These are phyloP conservation scores for Sclerotinia trifoliorum DNA, from an alignment of 2,329 filamentous ascomycete species.

Conservation along the genomic window DNA sequence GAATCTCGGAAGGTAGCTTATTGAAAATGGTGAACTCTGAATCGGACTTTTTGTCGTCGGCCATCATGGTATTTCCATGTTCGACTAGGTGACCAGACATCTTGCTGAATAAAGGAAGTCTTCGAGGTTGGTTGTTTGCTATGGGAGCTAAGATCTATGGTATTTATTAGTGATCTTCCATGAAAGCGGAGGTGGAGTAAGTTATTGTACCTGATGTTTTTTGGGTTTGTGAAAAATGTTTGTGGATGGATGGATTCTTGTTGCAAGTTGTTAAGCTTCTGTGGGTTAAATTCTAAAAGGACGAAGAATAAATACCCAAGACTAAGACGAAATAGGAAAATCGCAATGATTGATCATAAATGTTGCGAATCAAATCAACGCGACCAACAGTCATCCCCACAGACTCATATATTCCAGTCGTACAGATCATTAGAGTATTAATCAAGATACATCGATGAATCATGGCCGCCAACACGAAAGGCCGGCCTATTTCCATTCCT, in stretches of 20 bases:
- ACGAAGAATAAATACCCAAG: background rate
- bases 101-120: too few relatives aligned
- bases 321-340: background rate
- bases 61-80: too few relatives aligned
- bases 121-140: too few relatives aligned
- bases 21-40: too few relatives aligned
- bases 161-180: background rate
- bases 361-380: background rate
- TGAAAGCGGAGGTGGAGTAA: background rate
- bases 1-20: too few relatives aligned
- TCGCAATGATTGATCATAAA: background rate
- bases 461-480: background rate
- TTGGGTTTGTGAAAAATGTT: accelerated
- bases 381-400: background rate
- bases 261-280: background rate
- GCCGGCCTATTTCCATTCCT: background rate
- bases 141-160: background rate
- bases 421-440: background rate
- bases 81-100: too few relatives aligned
- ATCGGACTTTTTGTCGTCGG: too few relatives aligned
- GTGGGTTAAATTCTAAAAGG: background rate
- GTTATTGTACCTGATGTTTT: too few relatives aligned
- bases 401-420: background rate
- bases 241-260: accelerated
- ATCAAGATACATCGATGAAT: background rate